These are phyloP conservation scores for Melanogaster broomeanus DNA, from an alignment of 768 basidiomycete species.

Conservation along the genomic window DNA sequence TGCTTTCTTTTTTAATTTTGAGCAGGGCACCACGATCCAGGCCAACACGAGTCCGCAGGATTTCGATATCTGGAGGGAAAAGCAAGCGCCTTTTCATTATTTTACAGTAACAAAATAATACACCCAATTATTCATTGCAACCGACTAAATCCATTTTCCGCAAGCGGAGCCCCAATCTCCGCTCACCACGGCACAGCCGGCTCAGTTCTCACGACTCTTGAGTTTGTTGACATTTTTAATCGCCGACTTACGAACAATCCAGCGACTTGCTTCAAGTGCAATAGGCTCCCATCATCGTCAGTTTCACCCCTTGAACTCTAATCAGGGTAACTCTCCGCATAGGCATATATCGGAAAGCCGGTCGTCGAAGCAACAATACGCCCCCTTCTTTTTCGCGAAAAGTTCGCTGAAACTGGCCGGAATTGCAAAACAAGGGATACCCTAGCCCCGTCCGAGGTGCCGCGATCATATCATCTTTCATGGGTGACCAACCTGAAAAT, in stretches of 20 bases:
- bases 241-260: constrained; percentile 29
- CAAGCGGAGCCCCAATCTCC: constrained; percentile 30
- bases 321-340: no score
- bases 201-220: constrained; percentile 12
- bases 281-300: background rate
- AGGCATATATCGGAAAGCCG: background rate
- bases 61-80: no score
- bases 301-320: background rate
- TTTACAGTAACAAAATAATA: no score
- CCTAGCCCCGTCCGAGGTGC: constrained; percentile 21
- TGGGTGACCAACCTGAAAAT: constrained; percentile 3
- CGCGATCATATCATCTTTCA: constrained; percentile 21
- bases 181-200: constrained; percentile 33
- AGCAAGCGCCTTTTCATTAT: constrained; percentile 3
- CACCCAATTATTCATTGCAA: constrained; percentile 9
- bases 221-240: constrained; percentile 26
- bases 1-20: background rate
- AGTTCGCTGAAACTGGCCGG: constrained; percentile 7
- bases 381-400: background rate
- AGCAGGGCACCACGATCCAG: constrained; percentile 11
- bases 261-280: constrained; percentile 17
- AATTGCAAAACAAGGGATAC: constrained; percentile 15
- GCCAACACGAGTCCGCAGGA: background rate
- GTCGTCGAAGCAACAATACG: background rate
- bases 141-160: constrained; percentile 11